Conservation (phyloP, 306 rosid genomes). For the cucumber (Cucumis sativus) region DNA sequence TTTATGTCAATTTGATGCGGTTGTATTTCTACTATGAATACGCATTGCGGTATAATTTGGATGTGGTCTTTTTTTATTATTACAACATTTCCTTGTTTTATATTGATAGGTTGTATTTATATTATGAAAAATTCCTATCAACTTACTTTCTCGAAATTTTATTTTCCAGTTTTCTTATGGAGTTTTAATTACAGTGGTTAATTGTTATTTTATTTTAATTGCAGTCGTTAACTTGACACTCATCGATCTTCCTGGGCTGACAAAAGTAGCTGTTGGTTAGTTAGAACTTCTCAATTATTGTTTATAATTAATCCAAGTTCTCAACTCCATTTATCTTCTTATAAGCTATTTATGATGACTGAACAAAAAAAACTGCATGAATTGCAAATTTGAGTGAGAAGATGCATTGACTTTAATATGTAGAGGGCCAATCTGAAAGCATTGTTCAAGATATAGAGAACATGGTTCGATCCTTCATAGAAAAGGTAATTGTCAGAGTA, state of each 20-base stretch:
- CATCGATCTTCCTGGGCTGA: slow-evolving; percentile 38
- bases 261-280: slow-evolving; percentile 38
- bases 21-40: too few relatives aligned
- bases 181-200: slow-evolving; percentile 24
- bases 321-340: background rate
- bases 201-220: background rate
- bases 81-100: too few relatives aligned
- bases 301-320: background rate
- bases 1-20: too few relatives aligned
- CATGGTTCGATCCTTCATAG: slow-evolving; percentile 34
- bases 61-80: too few relatives aligned
- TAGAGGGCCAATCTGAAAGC: slow-evolving; percentile 34
- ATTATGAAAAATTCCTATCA: background rate
- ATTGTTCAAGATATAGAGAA: slow-evolving; percentile 30
- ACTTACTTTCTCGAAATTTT: background rate
- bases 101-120: background rate
- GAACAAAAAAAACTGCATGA: background rate
- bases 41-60: too few relatives aligned
- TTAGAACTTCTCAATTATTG: background rate
- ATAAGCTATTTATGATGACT: background rate
- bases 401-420: background rate
- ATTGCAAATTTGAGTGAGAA: background rate
- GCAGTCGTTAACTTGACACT: slow-evolving; percentile 38
- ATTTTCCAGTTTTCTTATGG: background rate
- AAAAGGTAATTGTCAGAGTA: slow-evolving; percentile 18